Base-by-base conservation (phyloP, 2,329 filamentous ascomycete species). In the Teratosphaeria gauchensis region DNA sequence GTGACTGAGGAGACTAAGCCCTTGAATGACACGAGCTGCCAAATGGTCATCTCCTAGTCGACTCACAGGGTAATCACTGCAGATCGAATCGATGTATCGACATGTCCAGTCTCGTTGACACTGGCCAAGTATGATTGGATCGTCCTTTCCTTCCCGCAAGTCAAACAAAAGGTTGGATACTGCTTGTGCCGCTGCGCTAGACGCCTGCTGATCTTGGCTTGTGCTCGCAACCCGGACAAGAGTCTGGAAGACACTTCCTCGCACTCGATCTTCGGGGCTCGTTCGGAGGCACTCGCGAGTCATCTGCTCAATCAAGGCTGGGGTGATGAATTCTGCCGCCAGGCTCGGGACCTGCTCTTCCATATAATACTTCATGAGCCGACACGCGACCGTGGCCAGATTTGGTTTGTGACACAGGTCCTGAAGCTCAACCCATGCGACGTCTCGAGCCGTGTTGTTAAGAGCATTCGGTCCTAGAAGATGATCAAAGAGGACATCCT, bases 381-480 rank as follows among this genome's bases (percentile, higher is more conserved):
- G 19, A 21, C 53, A 51, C 21, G 61, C 56, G 7, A 48, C 54
- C 7, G 21, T 7, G 5, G 28, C 24, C 14, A 31, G 24, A 53
- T 74, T 75, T 62, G 73, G 76, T 32, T 77, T 72, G 24, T 79
- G 74, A 19, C 65, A 64, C 69, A 83, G 21, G 4, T 14, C 24
- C 16, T 12, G 80, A 56, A 92, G 73, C 58, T 86, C 81, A 30
- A 81, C 76, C 91, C 91, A 95, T 0, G 85, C 87, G 14, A 79
- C 75, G 60, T 83, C 80, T 57, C 88, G 80, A 60, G 89, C 84
- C 8, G 82, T 78, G 3, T 79, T 74, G 28, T 81, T 83, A 3
- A 84, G 74, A 3, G 85, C 83, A 46, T 78, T 74, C 4, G 80
- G 77, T 12, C 90, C 88, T 54, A 95, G 84, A 30, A 94, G 77